A percentile compares a stretch with the other conserved stretches of the same genome.
Evolutionary conservation across 2,329 filamentous ascomycete genomes (phyloP).

Genomic region (Keithomyces neogunnii): DNA sequence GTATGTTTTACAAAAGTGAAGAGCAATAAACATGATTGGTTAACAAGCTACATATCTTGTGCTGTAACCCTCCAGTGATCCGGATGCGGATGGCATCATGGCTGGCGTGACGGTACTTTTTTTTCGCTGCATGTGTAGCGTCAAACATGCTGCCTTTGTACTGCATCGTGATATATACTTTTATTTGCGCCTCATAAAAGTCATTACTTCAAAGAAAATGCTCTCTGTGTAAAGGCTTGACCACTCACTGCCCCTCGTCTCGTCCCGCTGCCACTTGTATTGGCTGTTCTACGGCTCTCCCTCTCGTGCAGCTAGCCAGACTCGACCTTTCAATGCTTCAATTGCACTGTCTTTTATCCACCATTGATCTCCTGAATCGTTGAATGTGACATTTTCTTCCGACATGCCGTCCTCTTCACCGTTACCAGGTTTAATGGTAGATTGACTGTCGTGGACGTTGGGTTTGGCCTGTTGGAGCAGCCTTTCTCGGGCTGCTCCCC

Average conservation of each 20-base stretch:
- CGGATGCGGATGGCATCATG: too few relatives aligned
- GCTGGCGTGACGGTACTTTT: too few relatives aligned
- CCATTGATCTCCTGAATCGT: conserved; percentile 26
- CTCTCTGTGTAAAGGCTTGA: not conserved
- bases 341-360: conserved; percentile 49
- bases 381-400: conserved; percentile 13
- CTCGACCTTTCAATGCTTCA: conserved; percentile 45
- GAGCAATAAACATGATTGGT: conserved; percentile 3
- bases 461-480: conserved; percentile 16
- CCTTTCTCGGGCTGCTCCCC: conserved; percentile 38
- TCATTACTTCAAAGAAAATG: not conserved
- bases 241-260: not conserved
- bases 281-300: conserved; percentile 16
- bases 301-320: conserved; percentile 41
- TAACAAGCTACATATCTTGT: not conserved
- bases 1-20: conserved; percentile 4
- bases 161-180: not conserved
- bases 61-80: too few relatives aligned
- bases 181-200: not conserved
- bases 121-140: too few relatives aligned
- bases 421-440: conserved; percentile 21
- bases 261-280: not conserved
- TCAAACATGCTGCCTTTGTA: too few relatives aligned
- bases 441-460: conserved; percentile 24
- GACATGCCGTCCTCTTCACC: conserved; percentile 14